A percentile compares a stretch with the other conserved stretches of the same genome.
Conservation (phyloP, 805 yeast species). For the Kregervanrija pseudodelftensis region DNA sequence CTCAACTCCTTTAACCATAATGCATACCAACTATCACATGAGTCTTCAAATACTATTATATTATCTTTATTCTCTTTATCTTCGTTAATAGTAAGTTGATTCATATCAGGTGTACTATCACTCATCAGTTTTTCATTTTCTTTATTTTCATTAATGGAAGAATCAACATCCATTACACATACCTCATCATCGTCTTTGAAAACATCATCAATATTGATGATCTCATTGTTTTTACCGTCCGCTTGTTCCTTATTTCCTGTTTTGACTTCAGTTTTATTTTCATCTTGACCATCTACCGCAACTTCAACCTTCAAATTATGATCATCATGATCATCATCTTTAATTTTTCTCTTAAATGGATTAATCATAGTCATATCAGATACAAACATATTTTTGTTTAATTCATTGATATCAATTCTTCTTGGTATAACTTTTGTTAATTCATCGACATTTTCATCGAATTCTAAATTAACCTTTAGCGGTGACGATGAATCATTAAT, state of each 20-base stretch:
- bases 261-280: no score
- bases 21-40: slow-evolving; percentile 1
- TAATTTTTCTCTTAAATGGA: slow-evolving; percentile 17
- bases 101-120: slow-evolving; percentile 13
- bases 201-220: no score
- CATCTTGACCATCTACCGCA: no score
- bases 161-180: slow-evolving; percentile 3
- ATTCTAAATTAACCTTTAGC: slow-evolving; percentile 6
- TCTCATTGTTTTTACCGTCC: background rate
- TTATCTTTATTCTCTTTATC: background rate
- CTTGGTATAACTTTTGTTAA: slow-evolving; percentile 24
- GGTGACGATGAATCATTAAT: slow-evolving; percentile 3
- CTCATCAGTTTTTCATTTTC: slow-evolving; percentile 3
- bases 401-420: slow-evolving; percentile 4
- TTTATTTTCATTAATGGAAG: background rate
- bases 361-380: slow-evolving; percentile 34
- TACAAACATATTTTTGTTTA: slow-evolving; percentile 8
- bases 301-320: no score
- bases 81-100: slow-evolving; percentile 9
- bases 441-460: slow-evolving; percentile 19
- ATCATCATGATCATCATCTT: background rate
- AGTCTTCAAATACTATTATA: background rate
- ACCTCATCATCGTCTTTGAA: background rate
- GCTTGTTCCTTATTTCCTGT: background rate
- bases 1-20: no score